phyloP scores from a whole-genome alignment of 345 rosid species.

The Murraya paniculata region DNA sequence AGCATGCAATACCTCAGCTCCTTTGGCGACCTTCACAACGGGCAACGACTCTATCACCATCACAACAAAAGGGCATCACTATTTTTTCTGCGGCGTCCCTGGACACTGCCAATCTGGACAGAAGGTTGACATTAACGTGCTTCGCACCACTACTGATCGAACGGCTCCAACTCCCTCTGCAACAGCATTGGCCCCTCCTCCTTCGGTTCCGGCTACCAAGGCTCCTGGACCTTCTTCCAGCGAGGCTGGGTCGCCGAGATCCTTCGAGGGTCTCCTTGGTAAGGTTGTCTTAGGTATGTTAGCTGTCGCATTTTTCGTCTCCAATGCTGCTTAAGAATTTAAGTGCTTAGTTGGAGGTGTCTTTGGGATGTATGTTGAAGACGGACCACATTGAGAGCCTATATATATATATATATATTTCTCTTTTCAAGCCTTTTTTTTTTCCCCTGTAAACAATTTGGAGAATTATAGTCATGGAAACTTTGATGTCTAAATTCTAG shows the following conservation, averaged over 20 bases:
- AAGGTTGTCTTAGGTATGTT: slow-evolving; percentile 21
- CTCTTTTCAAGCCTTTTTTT: not conserved
- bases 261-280: slow-evolving; percentile 8
- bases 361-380: too few relatives aligned
- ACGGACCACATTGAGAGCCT: too few relatives aligned
- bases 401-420: too few relatives aligned
- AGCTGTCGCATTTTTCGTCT: slow-evolving; percentile 20
- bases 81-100: slow-evolving; percentile 84
- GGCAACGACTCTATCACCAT: slow-evolving; percentile 87
- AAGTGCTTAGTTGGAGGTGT: not conserved
- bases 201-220: slow-evolving; percentile 41
- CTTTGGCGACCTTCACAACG: slow-evolving; percentile 74
- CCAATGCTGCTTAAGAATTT: slow-evolving; percentile 9
- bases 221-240: slow-evolving; percentile 50
- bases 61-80: slow-evolving; percentile 74
- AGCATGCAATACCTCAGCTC: slow-evolving; percentile 76
- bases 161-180: slow-evolving; percentile 37
- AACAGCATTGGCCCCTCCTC: slow-evolving; percentile 18
- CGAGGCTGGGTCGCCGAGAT: slow-evolving; percentile 27
- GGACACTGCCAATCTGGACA: slow-evolving; percentile 92
- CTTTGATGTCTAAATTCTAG: not conserved
- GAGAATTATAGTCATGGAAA: not conserved
- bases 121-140: slow-evolving; percentile 84
- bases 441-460: not conserved
- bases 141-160: slow-evolving; percentile 10